phyloP scores from a whole-genome alignment of 2,329 filamentous ascomycete genomes.

The Hirsutella minnesotensis region DNA sequence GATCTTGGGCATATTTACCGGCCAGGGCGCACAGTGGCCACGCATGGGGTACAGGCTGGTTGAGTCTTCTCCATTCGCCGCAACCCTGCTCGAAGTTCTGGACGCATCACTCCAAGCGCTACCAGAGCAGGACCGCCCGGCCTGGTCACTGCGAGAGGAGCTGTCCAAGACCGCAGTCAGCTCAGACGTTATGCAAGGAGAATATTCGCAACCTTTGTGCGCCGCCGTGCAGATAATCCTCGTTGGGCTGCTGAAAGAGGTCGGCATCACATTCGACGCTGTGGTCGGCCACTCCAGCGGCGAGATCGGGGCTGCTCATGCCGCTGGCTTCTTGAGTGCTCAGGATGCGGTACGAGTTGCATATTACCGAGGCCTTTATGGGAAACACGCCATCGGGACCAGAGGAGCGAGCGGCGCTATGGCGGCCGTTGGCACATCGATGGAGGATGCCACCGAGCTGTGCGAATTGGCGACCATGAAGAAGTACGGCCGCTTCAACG shows the following conservation, averaged over 20 bases:
- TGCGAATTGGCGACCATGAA: background rate
- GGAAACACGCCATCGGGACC: background rate
- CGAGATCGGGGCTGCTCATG: slow-evolving; percentile 29
- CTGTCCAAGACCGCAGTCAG: background rate
- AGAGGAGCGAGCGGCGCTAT: background rate
- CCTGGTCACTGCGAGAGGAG: background rate
- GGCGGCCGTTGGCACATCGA: slow-evolving; percentile 12
- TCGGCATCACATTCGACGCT: slow-evolving; percentile 15
- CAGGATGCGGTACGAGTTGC: slow-evolving; percentile 1
- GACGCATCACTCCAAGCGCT: background rate
- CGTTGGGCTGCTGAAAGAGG: slow-evolving; percentile 20
- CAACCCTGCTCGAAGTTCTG: background rate
- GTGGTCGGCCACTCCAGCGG: slow-evolving; percentile 28
- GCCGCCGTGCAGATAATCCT: slow-evolving; percentile 27
- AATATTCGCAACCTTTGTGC: slow-evolving; percentile 17
- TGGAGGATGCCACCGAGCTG: background rate
- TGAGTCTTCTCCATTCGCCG: background rate
- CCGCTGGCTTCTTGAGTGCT: slow-evolving; percentile 10
- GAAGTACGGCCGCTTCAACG: background rate
- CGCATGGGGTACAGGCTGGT: slow-evolving; percentile 18
- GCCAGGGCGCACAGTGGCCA: slow-evolving; percentile 21
- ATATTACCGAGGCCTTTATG: slow-evolving; percentile 1
- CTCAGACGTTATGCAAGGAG: background rate
- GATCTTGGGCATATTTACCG: slow-evolving; percentile 18
- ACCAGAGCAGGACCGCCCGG: background rate